Percentiles rank a stretch among this genome's conserved stretches.
Evolutionary conservation across 495 filamentous ascomycete species (phyloP).

Genomic region (Penicillium soppii): DNA sequence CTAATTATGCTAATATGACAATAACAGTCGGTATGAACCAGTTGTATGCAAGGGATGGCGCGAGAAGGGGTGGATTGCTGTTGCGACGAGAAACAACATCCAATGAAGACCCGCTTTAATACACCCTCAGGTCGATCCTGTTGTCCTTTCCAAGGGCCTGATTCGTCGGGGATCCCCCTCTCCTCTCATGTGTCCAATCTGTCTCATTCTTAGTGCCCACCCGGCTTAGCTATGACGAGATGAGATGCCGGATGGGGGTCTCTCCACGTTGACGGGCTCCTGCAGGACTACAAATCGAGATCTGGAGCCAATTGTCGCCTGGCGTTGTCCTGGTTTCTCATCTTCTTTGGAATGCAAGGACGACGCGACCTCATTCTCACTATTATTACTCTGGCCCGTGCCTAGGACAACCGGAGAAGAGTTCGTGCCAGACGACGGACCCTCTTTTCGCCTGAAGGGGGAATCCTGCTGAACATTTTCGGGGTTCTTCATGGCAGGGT

Average conservation of each 20-base stretch:
- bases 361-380: conserved; percentile 24
- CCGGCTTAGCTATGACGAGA: conserved; percentile 21
- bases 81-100: conserved; percentile 30
- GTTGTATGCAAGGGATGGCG: conserved; percentile 23
- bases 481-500: conserved; percentile 24
- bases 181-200: conserved; percentile 23
- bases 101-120: conserved; percentile 28
- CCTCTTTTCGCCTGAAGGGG: conserved; percentile 15
- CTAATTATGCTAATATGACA: conserved; percentile 1
- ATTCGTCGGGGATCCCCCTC: conserved; percentile 18
- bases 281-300: conserved; percentile 18
- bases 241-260: conserved; percentile 14
- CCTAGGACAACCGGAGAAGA: conserved; percentile 13
- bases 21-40: conserved; percentile 15
- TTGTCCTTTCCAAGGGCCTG: conserved; percentile 27
- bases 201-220: conserved; percentile 30
- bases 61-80: conserved; percentile 23
- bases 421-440: conserved; percentile 16
- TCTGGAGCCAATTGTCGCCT: conserved; percentile 20
- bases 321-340: conserved; percentile 12
- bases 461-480: conserved; percentile 18
- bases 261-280: conserved; percentile 28
- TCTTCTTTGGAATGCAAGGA: conserved; percentile 32
- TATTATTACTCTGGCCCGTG: conserved; percentile 31
- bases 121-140: conserved; percentile 26